Conservation (phyloP, 2,329 filamentous ascomycete genomes). For the Pseudofabraea citricarpa region DNA sequence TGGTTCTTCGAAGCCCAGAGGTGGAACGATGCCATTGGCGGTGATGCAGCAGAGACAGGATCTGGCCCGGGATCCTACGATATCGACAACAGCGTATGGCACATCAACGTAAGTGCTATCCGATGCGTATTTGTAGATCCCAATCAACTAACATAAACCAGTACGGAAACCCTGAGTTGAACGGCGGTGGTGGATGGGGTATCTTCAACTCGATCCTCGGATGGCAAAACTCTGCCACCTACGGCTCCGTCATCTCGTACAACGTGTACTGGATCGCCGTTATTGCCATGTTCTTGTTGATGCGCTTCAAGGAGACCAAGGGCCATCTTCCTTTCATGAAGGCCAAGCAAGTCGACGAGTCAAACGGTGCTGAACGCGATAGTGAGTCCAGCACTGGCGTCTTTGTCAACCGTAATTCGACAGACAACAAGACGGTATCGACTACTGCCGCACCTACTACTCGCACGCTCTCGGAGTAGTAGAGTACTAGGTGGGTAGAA, state of each 20-base stretch:
- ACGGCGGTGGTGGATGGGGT: conserved; percentile 76
- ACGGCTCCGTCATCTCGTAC: conserved; percentile 82
- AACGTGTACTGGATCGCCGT: conserved; percentile 81
- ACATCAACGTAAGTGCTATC: conserved; percentile 69
- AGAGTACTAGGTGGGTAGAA: not conserved
- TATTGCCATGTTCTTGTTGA: conserved; percentile 56
- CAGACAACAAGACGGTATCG: conserved; percentile 3
- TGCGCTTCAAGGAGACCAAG: conserved; percentile 63
- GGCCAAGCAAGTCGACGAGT: conserved; percentile 4
- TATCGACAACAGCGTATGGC: conserved; percentile 74
- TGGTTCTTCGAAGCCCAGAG: conserved; percentile 69
- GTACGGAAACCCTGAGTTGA: conserved; percentile 72
- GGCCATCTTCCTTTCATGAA: conserved; percentile 38
- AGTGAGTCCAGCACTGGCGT: conserved; percentile 6
- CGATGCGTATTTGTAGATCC: too few species aligned
- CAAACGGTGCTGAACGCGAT: not conserved
- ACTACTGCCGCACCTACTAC: conserved; percentile 6
- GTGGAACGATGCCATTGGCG: conserved; percentile 48
- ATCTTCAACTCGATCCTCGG: conserved; percentile 83
- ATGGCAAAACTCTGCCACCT: conserved; percentile 85
- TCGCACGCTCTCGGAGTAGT: conserved; percentile 8
- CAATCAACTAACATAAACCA: too few species aligned
- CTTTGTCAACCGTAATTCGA: not conserved
- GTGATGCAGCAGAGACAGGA: conserved; percentile 56
- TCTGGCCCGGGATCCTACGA: conserved; percentile 73